Evolutionary conservation across 2,329 filamentous ascomycete genomes (phyloP), one percentile per base, ranked within the genome.

Genomic region (Stemphylium vesicarium): DNA sequence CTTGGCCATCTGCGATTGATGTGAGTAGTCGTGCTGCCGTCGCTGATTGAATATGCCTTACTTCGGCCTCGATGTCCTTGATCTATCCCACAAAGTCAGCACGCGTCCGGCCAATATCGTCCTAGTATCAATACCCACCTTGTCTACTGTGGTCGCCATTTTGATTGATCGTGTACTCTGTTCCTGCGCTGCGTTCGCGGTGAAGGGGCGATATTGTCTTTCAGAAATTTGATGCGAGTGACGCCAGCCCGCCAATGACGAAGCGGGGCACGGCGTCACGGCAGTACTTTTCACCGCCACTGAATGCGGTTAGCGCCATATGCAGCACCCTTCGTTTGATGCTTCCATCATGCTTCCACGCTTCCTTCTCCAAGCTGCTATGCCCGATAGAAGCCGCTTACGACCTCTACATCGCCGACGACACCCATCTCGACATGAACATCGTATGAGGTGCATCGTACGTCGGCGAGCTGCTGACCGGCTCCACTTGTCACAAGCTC

Each of bases 81-180:
- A 98, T 97, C 91, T 95, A 72, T 75, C 68, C 60, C 54, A 64
- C 57, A 38, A 60, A 66, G 51, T 74, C 66, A 74, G 70, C 68
- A 47, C 16, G 37, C 15, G 11, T 68, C 50, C 59, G 44, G 54
- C 48, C 67, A 13, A 78, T 79, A n/a, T 45, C n/a, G 33, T 31
- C 16, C 33, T 13, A 12, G 12, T 2, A 1, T 13, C 37, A 39
- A 42, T 33, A 71, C 84, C 66, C 75, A 91, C 92, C 89, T 98
- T 98, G 72, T 98, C 94, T 76, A 97, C 92, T 37, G 94, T 98
- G 58, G 94, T 98, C 84, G 94, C 84, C 95, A 98, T 98, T 72
- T 78, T 90, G 82, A 75, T 43, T 60, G 48, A 29, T 50, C n/a
- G 39, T 13, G 31, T 18, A 24, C 20, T 40, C 37, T 54, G 50